Evolutionary conservation across 139 green algal genomes (phyloP), one percentile per base, ranked within the genome.

Genomic region (Chlamydomonas sphaeroides): DNA sequence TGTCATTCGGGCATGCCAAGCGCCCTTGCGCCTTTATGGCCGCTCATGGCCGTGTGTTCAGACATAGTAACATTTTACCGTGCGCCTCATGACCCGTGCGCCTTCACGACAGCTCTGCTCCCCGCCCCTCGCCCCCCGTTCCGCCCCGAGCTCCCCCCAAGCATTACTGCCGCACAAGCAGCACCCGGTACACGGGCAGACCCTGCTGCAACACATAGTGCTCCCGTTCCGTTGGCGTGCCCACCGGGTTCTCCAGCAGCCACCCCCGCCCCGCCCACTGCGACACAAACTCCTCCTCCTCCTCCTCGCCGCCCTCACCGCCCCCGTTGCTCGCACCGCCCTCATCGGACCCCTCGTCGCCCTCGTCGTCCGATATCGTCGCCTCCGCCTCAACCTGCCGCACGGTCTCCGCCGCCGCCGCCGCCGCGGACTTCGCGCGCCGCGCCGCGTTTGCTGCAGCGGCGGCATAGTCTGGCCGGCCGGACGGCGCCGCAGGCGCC

Each of bases 141-240:
- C 56, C 56, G 2, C 6, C 56, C 56, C 56, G 10, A 51, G 14
- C 51, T 25, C 20, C 51, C 51, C 15, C 15, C 51, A 28, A 25
- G 21, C 57, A 17, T 33, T 33, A n/a, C 56, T 73, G 69, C 14
- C 65, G 51, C 28, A 65, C 63, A 49, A 92, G 77, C 74, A 92
- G 72, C 45, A 92, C 69, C 18, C 89, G 49, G 41, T 86, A 90
- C 36, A 92, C 80, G 5, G 68, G 74, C 42, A 86, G 62, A 21
- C 80, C 86, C 56, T 89, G 77, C 53, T 80, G 68, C 33, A 48
- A 38, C 45, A 89, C 84, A 35, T 91, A 89, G 48, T 90, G 61
- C 78, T 96, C 92, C 4, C 93, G 85, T 88, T 96, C 93, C 7
- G 93, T 96, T 11, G 92, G 93, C 63, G 93, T 87, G 4, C 87